Conservation (phyloP, 192 early-diverging fungal genomes). For the Coemansia sp. region DNA sequence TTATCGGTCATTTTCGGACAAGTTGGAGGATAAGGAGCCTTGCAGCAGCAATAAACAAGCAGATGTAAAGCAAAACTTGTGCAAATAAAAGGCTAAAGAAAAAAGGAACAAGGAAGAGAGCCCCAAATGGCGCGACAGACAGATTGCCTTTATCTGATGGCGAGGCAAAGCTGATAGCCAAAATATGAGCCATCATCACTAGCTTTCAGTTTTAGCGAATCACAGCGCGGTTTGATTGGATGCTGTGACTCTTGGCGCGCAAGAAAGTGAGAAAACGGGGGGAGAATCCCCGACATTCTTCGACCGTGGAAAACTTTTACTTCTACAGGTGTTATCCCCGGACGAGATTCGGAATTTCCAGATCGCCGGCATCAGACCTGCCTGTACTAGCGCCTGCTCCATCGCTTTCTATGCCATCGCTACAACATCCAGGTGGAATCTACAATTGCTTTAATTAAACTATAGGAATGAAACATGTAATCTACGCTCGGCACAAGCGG, state of each 20-base stretch:
- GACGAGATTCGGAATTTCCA: neutral
- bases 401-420: too few relatives aligned
- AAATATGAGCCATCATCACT: slow-evolving; percentile 3
- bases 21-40: neutral
- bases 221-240: neutral
- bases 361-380: too few relatives aligned
- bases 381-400: too few relatives aligned
- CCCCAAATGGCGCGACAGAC: neutral
- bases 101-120: neutral
- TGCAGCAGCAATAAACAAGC: too few relatives aligned
- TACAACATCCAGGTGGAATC: neutral
- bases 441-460: neutral
- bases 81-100: neutral
- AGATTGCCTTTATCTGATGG: neutral
- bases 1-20: neutral
- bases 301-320: neutral
- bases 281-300: neutral
- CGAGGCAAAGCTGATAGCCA: slow-evolving; percentile 1
- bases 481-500: too few relatives aligned
- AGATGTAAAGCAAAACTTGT: too few relatives aligned
- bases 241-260: neutral
- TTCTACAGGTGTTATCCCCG: neutral
- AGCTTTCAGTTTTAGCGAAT: neutral
- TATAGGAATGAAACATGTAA: neutral
- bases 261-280: too few relatives aligned